These are phyloP conservation scores for Starmerella cellae DNA, from an alignment of 805 yeast genomes.

Conservation along the genomic window DNA sequence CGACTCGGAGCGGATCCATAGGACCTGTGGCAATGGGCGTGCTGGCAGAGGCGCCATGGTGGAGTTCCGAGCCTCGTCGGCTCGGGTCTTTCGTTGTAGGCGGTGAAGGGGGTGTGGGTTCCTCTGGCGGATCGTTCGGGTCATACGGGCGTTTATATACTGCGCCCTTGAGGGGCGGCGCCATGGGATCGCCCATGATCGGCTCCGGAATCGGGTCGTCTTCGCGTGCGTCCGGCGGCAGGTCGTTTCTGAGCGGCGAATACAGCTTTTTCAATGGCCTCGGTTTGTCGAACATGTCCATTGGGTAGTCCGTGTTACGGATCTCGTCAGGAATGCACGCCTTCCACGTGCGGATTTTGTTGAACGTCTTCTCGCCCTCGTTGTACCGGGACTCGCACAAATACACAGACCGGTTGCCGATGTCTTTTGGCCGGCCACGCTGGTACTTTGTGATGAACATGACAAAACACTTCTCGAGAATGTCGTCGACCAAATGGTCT, in stretches of 20 bases:
- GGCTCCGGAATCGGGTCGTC: slow-evolving; percentile 75
- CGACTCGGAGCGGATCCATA: background rate
- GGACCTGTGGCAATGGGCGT: background rate
- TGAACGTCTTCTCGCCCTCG: slow-evolving; percentile 78
- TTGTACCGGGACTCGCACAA: slow-evolving; percentile 92
- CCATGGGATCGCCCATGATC: slow-evolving; percentile 62
- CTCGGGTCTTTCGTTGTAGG: background rate
- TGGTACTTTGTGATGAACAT: slow-evolving; percentile 88
- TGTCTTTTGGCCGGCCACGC: slow-evolving; percentile 79
- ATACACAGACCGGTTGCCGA: slow-evolving; percentile 57
- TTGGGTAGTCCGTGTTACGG: slow-evolving; percentile 43
- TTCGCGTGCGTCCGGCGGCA: slow-evolving; percentile 61
- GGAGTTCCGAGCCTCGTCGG: background rate
- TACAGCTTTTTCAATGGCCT: slow-evolving; percentile 61
- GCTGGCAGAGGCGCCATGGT: background rate
- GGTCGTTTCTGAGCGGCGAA: slow-evolving; percentile 68
- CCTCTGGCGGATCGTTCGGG: slow-evolving; percentile 70
- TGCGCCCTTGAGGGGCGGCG: slow-evolving; percentile 91
- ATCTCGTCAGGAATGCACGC: slow-evolving; percentile 97
- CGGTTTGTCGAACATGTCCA: slow-evolving; percentile 57
- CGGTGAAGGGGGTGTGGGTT: slow-evolving; percentile 34
- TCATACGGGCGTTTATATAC: slow-evolving; percentile 68
- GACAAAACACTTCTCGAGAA: slow-evolving; percentile 87
- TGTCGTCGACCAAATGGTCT: slow-evolving; percentile 80
- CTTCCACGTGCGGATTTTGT: slow-evolving; percentile 94